Conservation (phyloP, 371 early-diverging fungal species). For the Globomyces sp. region DNA sequence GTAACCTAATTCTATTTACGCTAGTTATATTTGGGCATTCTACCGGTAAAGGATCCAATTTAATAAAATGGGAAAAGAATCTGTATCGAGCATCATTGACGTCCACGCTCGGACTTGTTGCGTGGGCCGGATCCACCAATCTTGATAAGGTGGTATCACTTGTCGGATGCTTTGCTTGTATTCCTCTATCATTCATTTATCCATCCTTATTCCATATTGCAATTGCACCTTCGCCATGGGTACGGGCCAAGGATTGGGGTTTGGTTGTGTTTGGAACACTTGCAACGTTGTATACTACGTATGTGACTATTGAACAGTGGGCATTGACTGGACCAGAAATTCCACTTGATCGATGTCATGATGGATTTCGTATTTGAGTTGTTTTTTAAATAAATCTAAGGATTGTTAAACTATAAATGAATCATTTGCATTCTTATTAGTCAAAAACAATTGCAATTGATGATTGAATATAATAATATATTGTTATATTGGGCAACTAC, state of each 20-base stretch:
- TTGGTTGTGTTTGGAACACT: constrained; percentile 69
- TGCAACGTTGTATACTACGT: constrained; percentile 75
- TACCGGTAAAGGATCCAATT: constrained; percentile 37
- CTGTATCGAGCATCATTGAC: constrained; percentile 69
- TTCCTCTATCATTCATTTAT: constrained; percentile 68
- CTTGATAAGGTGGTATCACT: constrained; percentile 88
- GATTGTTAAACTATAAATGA: too few relatives aligned
- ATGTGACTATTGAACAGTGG: constrained; percentile 70
- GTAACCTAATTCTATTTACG: constrained; percentile 43
- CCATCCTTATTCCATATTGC: constrained; percentile 78
- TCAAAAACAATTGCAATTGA: too few relatives aligned
- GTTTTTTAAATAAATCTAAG: too few relatives aligned
- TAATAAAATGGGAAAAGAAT: constrained; percentile 90
- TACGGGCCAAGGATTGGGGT: constrained; percentile 51
- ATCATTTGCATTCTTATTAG: too few relatives aligned
- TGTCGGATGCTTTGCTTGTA: constrained; percentile 87
- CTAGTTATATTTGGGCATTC: constrained; percentile 35
- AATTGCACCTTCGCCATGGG: constrained; percentile 41
- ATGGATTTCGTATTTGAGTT: not conserved
- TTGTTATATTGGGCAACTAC: constrained; percentile 12
- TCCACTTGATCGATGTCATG: constrained; percentile 41
- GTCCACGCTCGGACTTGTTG: constrained; percentile 62
- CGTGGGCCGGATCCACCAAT: constrained; percentile 74
- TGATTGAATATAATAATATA: too few relatives aligned
- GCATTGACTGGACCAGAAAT: constrained; percentile 42